Base-by-base conservation (phyloP, 2,329 filamentous ascomycete species). In the Pseudohalonectria lignicola region DNA sequence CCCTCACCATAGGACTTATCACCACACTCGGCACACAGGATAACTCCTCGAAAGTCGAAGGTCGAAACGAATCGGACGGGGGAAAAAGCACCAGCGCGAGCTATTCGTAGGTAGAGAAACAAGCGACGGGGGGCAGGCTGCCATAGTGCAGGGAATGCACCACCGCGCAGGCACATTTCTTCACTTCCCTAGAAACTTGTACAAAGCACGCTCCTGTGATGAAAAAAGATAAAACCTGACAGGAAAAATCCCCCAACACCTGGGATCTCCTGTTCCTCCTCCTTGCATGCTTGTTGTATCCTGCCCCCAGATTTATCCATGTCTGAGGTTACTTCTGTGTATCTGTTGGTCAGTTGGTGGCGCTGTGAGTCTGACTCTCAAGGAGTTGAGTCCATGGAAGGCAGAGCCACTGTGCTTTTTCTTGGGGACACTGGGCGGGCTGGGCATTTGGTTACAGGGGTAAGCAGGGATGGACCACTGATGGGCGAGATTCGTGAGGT, bases 341-440 rank as follows among this genome's bases (percentile, higher is more conserved):
- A 5, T 12, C 30, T 31, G 31, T 7, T 26, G 8, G 23, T 8
- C 23, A 12, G 7, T 12, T 26, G 23, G 7, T 26, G 23, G 23
- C 23, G 23, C 8, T 12, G 23, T 26, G 23, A 7, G 23, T n/a
- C 23, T 26, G 23, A 26, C 23, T 7, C 23, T n/a, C n/a, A n/a
- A n/a, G n/a, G n/a, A n/a, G n/a, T n/a, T n/a, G n/a, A n/a, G n/a
- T n/a, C n/a, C n/a, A n/a, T n/a, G n/a, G 8, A 26, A 12, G 23
- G 23, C 23, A 7, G 23, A 12, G 17, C 19, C 31, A 34, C 31
- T 7, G 31, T 34, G 31, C 19, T 19, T 13, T 15, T 34, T 34
- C 11, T 20, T 34, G 17, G 31, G n/a, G 31, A 34, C 19, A 34
- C 31, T 34, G 31, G 31, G 31, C 18, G 31, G 31, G 31, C 31